Base-by-base conservation (phyloP, 2,329 filamentous ascomycete species). In the Cercospora canescens region DNA sequence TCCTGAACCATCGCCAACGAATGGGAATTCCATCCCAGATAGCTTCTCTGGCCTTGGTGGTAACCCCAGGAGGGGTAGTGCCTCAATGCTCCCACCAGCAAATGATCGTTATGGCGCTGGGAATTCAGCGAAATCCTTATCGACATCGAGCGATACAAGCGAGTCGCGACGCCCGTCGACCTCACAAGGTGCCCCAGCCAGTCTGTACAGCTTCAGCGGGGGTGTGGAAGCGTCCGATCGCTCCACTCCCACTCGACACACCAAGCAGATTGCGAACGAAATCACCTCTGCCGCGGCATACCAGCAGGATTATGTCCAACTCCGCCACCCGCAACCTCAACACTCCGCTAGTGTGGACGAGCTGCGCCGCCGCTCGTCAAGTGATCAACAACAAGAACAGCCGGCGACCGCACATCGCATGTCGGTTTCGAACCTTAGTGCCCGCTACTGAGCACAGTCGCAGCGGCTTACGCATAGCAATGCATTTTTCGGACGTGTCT, bases 141-240 rank as follows among this genome's bases (percentile, higher is more conserved):
- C 67, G 37, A 56, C 67, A 16, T 32, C 67, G 21, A 63, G 63
- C 30, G 62, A 62, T 26, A 45, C 52, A 6, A 63, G 66, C 26
- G 63, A 67, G 16, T 62, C 59, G 21, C 67, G 64, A n/a, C 67
- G 65, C n/a, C 59, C 67, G 50, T 68, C 66, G 11, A 65, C 70
- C 26, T 69, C 65, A 24, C 67, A 67, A 35, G 58, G 66, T 28
- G 61, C 65, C 32, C 41, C 66, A 9, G 68, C 72, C 11, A 75
- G 72, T 28, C 69, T 76, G 2, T 75, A 76, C 65, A 74, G 71
- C 67, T 76, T 71, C 68, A 74, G 72, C 64, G 65, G 70, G 16
- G 73, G 73, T 37, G 54, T 66, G 34, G 66, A 71, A 41, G 61
- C 60, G 24, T 63, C 66, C 8, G 61, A 60, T 24, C 64, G 67